These are phyloP conservation scores for Exophiala oligosperma DNA, from an alignment of 2,329 filamentous ascomycete genomes.

Conservation along the genomic window DNA sequence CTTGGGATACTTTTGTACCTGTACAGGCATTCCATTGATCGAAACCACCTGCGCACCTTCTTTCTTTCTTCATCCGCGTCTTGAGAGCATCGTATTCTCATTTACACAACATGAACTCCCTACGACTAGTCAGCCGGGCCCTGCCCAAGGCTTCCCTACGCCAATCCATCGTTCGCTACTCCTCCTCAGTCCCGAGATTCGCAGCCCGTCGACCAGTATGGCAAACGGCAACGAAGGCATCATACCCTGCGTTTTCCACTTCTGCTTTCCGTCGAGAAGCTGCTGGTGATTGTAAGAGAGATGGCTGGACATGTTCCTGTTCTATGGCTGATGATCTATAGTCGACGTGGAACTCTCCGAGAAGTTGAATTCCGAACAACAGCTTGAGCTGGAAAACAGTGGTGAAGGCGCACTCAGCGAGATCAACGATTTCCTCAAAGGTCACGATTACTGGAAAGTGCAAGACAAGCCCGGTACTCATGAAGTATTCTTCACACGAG, in stretches of 20 bases:
- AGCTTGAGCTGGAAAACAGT: conserved; percentile 80
- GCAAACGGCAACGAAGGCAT: conserved; percentile 44
- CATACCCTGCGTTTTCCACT: conserved; percentile 50
- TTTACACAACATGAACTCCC: conserved; percentile 63
- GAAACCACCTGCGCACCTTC: neutral
- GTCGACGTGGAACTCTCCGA: conserved; percentile 77
- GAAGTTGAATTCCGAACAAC: conserved; percentile 82
- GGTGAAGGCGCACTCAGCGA: conserved; percentile 69
- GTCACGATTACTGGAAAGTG: conserved; percentile 71
- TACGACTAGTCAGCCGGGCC: conserved; percentile 65
- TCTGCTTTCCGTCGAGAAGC: conserved; percentile 43
- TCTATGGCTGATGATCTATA: conserved; percentile 25
- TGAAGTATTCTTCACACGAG: conserved; percentile 80
- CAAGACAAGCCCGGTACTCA: conserved; percentile 81
- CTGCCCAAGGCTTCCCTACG: conserved; percentile 65
- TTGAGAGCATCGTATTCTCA: neutral
- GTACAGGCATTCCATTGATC: neutral
- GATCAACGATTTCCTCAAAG: conserved; percentile 85
- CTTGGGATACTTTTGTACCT: neutral
- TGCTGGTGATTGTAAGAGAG: conserved; percentile 46
- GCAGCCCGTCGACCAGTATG: conserved; percentile 51
- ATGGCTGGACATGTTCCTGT: conserved; percentile 15
- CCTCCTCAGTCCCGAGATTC: conserved; percentile 51
- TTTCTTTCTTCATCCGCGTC: conserved; percentile 1
- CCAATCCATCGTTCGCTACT: conserved; percentile 53